Evolutionary conservation across 2,329 filamentous ascomycete genomes (phyloP).

Genomic region (Trichoderma koningii): DNA sequence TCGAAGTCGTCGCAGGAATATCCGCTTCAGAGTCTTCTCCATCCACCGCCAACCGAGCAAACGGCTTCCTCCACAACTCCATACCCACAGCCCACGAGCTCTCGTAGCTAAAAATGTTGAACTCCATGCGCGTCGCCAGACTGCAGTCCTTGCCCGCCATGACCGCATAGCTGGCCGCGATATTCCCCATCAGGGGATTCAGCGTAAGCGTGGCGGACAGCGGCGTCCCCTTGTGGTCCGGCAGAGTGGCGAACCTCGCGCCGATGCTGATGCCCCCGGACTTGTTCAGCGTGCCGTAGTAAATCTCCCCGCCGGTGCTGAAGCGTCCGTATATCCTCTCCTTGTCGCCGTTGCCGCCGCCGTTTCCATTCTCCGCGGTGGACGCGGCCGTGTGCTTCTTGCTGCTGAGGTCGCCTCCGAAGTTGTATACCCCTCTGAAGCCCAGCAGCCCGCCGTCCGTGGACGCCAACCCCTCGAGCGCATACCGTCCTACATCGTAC

Average conservation of each 20-base stretch:
- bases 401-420: constrained; percentile 67
- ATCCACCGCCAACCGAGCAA: constrained; percentile 43
- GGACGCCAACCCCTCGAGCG: constrained; percentile 85
- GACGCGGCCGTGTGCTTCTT: constrained; percentile 1
- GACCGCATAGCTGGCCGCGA: constrained; percentile 89
- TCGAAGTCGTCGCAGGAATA: neutral
- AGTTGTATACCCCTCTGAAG: constrained; percentile 89
- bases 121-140: constrained; percentile 88
- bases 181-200: constrained; percentile 91
- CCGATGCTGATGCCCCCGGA: constrained; percentile 89
- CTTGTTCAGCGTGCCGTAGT: constrained; percentile 94
- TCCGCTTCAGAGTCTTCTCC: constrained; percentile 31
- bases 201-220: constrained; percentile 91
- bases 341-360: constrained; percentile 42
- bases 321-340: constrained; percentile 77
- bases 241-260: constrained; percentile 84
- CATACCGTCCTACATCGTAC: constrained; percentile 85
- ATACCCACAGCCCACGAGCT: constrained; percentile 89
- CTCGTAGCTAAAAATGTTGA: constrained; percentile 98
- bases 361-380: constrained; percentile 31
- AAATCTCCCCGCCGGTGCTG: constrained; percentile 88
- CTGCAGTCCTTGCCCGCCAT: constrained; percentile 81
- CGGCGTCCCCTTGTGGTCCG: constrained; percentile 78
- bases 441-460: constrained; percentile 90
- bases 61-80: constrained; percentile 80